Percentiles rank a stretch among this genome's conserved stretches.
Conservation (phyloP, 2,329 filamentous ascomycete species). For the Cordyceps tenuipes region DNA sequence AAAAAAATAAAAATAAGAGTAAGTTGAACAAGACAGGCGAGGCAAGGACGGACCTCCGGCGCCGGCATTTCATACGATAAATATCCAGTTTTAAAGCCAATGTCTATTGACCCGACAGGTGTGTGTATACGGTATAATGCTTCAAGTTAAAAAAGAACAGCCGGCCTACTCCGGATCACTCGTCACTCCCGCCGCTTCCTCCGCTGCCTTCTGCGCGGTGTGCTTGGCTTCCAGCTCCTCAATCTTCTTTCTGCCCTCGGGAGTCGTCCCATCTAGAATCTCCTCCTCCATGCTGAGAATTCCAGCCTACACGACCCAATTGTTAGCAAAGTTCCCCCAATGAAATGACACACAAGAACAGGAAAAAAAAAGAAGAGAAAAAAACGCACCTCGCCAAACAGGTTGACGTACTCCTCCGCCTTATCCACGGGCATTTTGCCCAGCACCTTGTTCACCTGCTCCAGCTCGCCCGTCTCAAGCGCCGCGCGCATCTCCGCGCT, state of each 20-base stretch:
- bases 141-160: neutral
- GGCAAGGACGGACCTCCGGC: neutral
- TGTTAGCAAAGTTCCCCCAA: neutral
- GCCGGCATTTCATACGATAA: neutral
- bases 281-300: constrained; percentile 88
- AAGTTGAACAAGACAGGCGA: neutral
- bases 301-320: constrained; percentile 48
- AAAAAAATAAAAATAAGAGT: neutral
- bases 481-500: constrained; percentile 72
- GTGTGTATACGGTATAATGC: constrained; percentile 1
- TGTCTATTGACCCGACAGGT: neutral
- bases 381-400: constrained; percentile 56
- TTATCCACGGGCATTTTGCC: constrained; percentile 84
- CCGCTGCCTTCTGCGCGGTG: constrained; percentile 20
- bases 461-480: constrained; percentile 78
- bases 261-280: constrained; percentile 90
- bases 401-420: constrained; percentile 74
- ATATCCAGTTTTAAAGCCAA: neutral
- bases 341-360: neutral
- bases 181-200: constrained; percentile 14
- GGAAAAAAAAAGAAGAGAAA: no score
- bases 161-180: constrained; percentile 32
- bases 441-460: constrained; percentile 50
- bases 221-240: constrained; percentile 59
- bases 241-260: constrained; percentile 70